Base-by-base conservation (phyloP, 2,329 filamentous ascomycete genomes). In the Diaporthe citri region DNA sequence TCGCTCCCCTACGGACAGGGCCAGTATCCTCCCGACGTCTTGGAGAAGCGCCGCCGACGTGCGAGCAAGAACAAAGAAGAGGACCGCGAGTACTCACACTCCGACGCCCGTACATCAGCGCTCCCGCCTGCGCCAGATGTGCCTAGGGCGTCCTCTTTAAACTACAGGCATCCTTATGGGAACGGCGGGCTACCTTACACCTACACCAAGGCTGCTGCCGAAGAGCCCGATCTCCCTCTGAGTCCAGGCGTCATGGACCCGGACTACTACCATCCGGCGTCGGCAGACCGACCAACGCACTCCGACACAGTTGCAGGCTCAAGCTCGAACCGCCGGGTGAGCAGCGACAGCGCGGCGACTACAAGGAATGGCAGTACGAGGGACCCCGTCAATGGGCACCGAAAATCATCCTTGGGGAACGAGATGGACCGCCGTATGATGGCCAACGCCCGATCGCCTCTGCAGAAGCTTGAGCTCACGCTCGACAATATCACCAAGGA, bases 401-500 rank as follows among this genome's bases (percentile, higher is more conserved):
- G 82, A 79, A 85, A 82, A 80, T 81, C 82, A 28, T 85, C 87
- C 7, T 74, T 81, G 56, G 83, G 78, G 69, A 83, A 81, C 77
- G 84, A 83, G 70, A 81, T 83, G 71, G 85, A 86, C 78, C 85
- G 87, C 78, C 85, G 87, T 87, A 87, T 88, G 86, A 92, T 94
- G 84, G 94, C 96, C 80, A 89, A 93, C 74, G 93, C 97, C 82
- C 92, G 94, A 80, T 98, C 96, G 77, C 97, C 97, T 71, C 89
- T 99, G 71, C 96, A 99, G 84, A 97, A 93, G 86, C 90, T 99
- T 78, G 96, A 99, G 86, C 91, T 94, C 81, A 97, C 95, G 80
- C 89, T 98, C 80, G 94, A 93, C 83, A 95, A 94, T 84, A 96
- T 98, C 83, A 98, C 94, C 83, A 98, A 98, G 83, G 96, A 98